These are phyloP conservation scores for Cladophialophora exuberans DNA, from an alignment of 2,329 filamentous ascomycete genomes.

Conservation along the genomic window DNA sequence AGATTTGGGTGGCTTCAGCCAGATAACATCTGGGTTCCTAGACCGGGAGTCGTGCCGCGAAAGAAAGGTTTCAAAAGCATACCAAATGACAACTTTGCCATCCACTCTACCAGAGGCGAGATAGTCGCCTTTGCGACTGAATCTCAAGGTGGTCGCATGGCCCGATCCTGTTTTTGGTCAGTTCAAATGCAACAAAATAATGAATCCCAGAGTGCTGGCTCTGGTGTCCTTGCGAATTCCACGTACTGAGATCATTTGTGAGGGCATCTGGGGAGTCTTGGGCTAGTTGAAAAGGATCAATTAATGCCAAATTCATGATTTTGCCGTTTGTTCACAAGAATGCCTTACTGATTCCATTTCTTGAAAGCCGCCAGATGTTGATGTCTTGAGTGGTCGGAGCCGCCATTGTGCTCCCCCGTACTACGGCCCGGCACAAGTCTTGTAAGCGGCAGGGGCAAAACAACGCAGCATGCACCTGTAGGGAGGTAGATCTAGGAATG, in stretches of 20 bases:
- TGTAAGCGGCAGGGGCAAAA: neutral
- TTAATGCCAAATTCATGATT: conserved; percentile 71
- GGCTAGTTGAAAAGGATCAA: conserved; percentile 71
- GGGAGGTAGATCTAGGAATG: no score
- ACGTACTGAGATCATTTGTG: conserved; percentile 78
- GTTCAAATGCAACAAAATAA: neutral
- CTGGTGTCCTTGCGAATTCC: neutral
- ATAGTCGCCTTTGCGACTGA: conserved; percentile 93
- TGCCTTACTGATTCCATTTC: conserved; percentile 1
- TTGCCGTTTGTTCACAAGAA: neutral
- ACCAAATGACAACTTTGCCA: conserved; percentile 84
- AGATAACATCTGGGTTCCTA: no score
- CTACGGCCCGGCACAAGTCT: neutral
- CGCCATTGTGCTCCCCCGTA: neutral
- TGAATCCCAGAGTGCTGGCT: no score
- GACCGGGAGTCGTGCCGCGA: no score
- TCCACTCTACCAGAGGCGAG: conserved; percentile 91
- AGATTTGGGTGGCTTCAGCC: no score
- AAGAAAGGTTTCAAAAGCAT: no score
- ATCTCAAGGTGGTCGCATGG: conserved; percentile 72
- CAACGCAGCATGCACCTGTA: no score
- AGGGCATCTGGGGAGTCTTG: conserved; percentile 90
- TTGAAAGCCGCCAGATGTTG: conserved; percentile 7
- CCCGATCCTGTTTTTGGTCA: conserved; percentile 54
- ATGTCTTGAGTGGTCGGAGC: neutral